Conservation (phyloP, 192 early-diverging fungal genomes). For the Entophlyctis luteolus region DNA sequence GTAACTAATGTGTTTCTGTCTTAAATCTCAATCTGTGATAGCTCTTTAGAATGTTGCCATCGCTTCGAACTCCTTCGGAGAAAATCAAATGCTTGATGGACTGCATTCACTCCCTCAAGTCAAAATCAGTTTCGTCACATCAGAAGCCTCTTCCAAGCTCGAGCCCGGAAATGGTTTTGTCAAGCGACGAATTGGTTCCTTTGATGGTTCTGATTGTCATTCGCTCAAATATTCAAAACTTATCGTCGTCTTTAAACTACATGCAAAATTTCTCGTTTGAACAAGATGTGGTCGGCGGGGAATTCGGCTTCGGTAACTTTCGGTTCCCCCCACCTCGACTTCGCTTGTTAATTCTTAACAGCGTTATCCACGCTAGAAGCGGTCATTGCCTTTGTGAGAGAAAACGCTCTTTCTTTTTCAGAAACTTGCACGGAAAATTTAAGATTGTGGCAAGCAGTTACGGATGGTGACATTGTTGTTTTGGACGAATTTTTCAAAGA, state of each 20-base stretch:
- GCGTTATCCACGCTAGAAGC: constrained; percentile 34
- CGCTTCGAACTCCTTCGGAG: constrained; percentile 36
- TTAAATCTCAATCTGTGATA: background rate
- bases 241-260: constrained; percentile 32
- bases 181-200: constrained; percentile 34
- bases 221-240: constrained; percentile 33
- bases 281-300: constrained; percentile 31
- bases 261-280: constrained; percentile 40
- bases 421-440: constrained; percentile 7
- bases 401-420: background rate
- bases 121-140: background rate
- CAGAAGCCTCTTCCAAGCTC: background rate
- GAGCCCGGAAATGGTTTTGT: background rate
- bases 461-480: background rate
- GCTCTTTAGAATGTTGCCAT: background rate
- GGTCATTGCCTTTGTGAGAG: constrained; percentile 19
- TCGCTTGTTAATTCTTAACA: background rate
- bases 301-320: constrained; percentile 27
- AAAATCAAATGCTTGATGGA: constrained; percentile 37
- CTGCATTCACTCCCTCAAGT: constrained; percentile 23
- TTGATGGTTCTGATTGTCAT: constrained; percentile 33
- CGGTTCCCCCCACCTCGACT: constrained; percentile 1
- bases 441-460: constrained; percentile 1
- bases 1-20: background rate
- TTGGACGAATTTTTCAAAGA: background rate